Evolutionary conservation across 805 yeast genomes (phyloP).

Genomic region (Candida awuae): DNA sequence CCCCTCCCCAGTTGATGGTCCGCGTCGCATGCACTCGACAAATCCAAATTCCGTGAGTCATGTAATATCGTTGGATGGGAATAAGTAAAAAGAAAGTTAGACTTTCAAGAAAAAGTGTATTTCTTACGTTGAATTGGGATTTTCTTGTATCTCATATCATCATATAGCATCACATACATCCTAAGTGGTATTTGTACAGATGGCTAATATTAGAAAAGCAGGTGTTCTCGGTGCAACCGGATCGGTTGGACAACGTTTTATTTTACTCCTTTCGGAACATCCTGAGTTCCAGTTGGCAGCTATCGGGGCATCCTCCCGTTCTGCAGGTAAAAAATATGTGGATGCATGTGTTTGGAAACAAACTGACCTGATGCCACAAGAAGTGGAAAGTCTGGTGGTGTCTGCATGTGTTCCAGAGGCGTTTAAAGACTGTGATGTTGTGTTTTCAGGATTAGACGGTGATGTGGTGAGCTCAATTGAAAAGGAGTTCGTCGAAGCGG

Average conservation of each 20-base stretch:
- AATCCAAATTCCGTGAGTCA: no score
- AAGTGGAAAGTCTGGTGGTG: constrained; percentile 56
- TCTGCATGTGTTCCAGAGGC: constrained; percentile 68
- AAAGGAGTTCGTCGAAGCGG: constrained; percentile 71
- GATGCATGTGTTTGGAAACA: constrained; percentile 95
- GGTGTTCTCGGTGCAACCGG: constrained; percentile 99
- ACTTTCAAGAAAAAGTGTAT: no score
- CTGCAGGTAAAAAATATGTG: constrained; percentile 81
- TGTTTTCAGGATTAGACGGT: constrained; percentile 90
- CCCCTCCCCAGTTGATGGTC: no score
- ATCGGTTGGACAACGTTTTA: constrained; percentile 94
- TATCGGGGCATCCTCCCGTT: constrained; percentile 87
- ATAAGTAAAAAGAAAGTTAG: no score
- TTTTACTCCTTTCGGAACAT: constrained; percentile 72
- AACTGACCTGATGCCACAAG: constrained; percentile 68
- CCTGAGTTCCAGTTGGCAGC: constrained; percentile 82
- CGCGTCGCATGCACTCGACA: no score
- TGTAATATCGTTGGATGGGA: no score
- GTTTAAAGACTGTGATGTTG: constrained; percentile 86
- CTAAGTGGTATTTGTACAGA: background rate
- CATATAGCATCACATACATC: no score
- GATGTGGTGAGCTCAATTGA: constrained; percentile 92
- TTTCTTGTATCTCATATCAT: constrained; percentile 1
- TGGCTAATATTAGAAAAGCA: constrained; percentile 35
- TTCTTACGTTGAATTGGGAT: no score